phyloP scores from a whole-genome alignment of 2,329 filamentous ascomycete species.

The Beauveria asiatica region DNA sequence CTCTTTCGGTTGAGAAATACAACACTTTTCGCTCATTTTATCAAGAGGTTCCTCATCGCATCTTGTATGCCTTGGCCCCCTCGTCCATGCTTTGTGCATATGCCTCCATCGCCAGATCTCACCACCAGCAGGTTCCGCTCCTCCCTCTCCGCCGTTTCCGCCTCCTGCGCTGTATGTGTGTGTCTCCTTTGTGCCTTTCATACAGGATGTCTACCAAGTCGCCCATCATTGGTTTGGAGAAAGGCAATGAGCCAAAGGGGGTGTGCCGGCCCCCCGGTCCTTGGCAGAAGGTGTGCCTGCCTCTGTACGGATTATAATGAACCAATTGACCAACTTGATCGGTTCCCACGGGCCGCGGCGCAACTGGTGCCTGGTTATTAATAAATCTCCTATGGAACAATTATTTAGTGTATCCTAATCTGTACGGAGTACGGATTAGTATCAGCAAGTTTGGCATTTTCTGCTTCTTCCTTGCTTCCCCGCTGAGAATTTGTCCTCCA shows the following conservation, averaged over 20 bases:
- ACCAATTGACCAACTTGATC: neutral
- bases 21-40: no score
- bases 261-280: neutral
- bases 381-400: no score
- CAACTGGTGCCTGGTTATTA: neutral
- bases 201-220: neutral
- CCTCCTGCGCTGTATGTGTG: neutral
- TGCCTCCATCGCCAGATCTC: neutral
- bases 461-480: no score
- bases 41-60: no score
- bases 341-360: neutral
- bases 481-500: neutral
- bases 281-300: neutral
- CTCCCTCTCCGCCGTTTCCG: neutral
- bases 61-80: neutral
- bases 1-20: no score
- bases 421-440: no score
- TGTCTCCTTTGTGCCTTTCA: neutral
- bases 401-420: no score
- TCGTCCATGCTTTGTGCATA: neutral
- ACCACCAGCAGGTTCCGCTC: neutral
- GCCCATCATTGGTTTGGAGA: neutral
- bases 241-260: neutral
- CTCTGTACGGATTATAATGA: neutral
- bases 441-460: no score